Conservation (phyloP, 768 basidiomycete genomes). For the Epithele typhae region DNA sequence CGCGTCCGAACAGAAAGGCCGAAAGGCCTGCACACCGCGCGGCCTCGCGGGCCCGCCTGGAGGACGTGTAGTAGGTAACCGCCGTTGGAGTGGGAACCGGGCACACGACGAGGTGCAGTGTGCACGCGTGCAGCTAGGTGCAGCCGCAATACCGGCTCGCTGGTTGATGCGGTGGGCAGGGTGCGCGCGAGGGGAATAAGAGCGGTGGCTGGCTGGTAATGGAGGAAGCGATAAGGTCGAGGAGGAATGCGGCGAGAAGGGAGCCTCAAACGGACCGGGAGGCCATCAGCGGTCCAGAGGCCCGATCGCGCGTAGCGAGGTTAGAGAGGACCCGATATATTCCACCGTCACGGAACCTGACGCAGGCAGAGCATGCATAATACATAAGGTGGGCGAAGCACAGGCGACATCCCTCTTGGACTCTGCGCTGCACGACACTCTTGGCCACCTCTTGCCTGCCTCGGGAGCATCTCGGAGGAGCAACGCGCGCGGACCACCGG, state of each 20-base stretch:
- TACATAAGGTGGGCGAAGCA: slow-evolving; percentile 10
- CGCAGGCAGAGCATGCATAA: slow-evolving; percentile 10
- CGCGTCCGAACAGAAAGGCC: no score
- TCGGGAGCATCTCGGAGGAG: slow-evolving; percentile 12
- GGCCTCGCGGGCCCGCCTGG: no score
- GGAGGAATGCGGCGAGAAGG: no score
- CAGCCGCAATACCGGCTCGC: no score
- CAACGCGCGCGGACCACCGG: slow-evolving; percentile 2
- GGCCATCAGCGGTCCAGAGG: slow-evolving; percentile 9
- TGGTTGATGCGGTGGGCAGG: no score
- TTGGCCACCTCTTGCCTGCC: not conserved
- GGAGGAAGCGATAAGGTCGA: slow-evolving; percentile 1
- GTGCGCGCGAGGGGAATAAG: no score
- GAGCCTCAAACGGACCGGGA: not conserved
- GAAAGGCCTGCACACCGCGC: no score
- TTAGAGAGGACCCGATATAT: slow-evolving; percentile 14
- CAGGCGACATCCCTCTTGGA: not conserved
- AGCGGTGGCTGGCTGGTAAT: no score
- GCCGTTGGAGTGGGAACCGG: no score
- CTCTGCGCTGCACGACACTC: slow-evolving; percentile 1
- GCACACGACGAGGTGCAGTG: no score
- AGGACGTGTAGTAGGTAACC: no score
- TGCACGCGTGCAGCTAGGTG: no score
- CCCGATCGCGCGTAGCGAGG: slow-evolving; percentile 9
- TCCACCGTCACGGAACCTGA: slow-evolving; percentile 9